These are phyloP conservation scores for Daldinia bambusicola DNA, from an alignment of 495 filamentous ascomycete species.

Conservation along the genomic window DNA sequence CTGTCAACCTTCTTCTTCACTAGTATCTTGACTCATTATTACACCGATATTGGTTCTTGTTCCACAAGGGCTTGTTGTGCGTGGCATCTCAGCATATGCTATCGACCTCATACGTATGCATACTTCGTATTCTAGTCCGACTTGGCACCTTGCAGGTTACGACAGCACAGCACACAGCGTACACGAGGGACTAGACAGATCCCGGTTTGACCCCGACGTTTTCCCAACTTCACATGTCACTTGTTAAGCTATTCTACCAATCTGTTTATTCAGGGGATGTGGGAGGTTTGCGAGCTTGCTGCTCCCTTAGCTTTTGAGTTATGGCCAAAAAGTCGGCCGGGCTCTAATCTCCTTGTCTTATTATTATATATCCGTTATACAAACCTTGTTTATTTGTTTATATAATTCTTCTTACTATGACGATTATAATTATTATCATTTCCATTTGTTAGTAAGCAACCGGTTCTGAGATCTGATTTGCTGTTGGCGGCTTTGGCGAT, in stretches of 20 bases:
- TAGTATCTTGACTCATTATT: conserved; percentile 33
- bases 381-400: not conserved
- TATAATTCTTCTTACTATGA: too few relatives aligned
- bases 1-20: conserved; percentile 19
- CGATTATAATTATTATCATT: too few relatives aligned
- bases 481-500: not conserved
- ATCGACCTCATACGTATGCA: conserved; percentile 32
- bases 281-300: not conserved
- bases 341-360: conserved; percentile 8
- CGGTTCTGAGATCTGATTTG: not conserved
- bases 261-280: not conserved
- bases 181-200: conserved; percentile 26
- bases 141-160: conserved; percentile 42
- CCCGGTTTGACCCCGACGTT: conserved; percentile 4
- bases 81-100: conserved; percentile 25
- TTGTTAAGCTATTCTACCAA: not conserved
- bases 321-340: not conserved
- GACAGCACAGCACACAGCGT: conserved; percentile 24
- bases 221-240: conserved; percentile 27
- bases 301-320: not conserved
- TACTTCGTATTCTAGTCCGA: conserved; percentile 44
- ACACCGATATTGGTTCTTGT: conserved; percentile 29
- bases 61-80: conserved; percentile 26
- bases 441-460: not conserved
- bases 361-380: conserved; percentile 12